Percentiles rank a stretch among this genome's conserved stretches.
Evolutionary conservation across 2,329 filamentous ascomycete species (phyloP).

Genomic region (Lachnellula suecica): DNA sequence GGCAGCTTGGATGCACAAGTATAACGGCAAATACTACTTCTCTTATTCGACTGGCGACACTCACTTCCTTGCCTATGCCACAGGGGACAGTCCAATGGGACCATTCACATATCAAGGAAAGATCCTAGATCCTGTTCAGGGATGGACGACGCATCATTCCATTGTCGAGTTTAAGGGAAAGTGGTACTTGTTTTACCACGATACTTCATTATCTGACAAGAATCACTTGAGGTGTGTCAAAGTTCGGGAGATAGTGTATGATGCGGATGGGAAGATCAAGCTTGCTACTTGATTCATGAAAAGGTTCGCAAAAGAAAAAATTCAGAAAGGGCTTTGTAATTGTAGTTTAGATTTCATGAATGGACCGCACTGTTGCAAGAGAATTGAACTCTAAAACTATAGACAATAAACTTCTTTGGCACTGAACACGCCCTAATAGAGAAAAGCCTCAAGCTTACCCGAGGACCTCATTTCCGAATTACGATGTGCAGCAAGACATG

Average conservation of each 20-base stretch:
- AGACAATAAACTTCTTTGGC: too few relatives aligned
- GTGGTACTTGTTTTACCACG: conserved; percentile 78
- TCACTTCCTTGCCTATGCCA: conserved; percentile 71
- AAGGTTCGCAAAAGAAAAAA: background rate
- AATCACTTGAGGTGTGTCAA: conserved; percentile 74
- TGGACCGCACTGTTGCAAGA: too few relatives aligned
- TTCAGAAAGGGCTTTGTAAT: background rate
- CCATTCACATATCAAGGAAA: conserved; percentile 72
- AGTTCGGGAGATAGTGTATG: conserved; percentile 73
- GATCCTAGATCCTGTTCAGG: conserved; percentile 73
- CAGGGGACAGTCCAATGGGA: conserved; percentile 61
- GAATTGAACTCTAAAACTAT: too few relatives aligned
- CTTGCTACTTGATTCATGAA: conserved; percentile 20
- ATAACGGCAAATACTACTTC: conserved; percentile 69
- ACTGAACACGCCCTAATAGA: too few relatives aligned
- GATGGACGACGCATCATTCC: conserved; percentile 81
- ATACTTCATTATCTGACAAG: conserved; percentile 67
- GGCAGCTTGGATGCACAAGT: conserved; percentile 78
- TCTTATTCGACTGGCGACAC: conserved; percentile 78
- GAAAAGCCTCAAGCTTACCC: too few relatives aligned
- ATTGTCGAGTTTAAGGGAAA: conserved; percentile 71
- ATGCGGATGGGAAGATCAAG: conserved; percentile 61
- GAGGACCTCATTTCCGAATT: too few relatives aligned
- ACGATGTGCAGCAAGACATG: too few relatives aligned
- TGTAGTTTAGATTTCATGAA: too few relatives aligned